Percentiles rank a stretch among this genome's conserved stretches.
These are phyloP conservation scores for Scolecobasidium constrictum DNA, from an alignment of 2,329 filamentous ascomycete species.

Conservation along the genomic window DNA sequence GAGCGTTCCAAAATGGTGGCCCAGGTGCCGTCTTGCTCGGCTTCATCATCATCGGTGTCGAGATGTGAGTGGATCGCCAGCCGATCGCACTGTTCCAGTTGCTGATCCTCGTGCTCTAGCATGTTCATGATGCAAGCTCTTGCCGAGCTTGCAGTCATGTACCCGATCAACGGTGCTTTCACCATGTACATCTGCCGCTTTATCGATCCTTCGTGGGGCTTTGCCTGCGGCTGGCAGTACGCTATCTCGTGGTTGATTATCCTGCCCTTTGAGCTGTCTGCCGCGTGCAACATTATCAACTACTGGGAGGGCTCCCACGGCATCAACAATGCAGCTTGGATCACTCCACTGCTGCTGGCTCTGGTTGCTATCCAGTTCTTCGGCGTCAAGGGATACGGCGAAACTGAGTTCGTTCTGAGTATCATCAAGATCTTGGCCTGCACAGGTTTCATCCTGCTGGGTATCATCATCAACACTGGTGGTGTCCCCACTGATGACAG, in stretches of 20 bases:
- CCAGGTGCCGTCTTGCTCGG: slow-evolving; percentile 17
- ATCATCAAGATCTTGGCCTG: slow-evolving; percentile 48
- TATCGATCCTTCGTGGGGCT: slow-evolving; percentile 34
- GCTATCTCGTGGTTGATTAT: slow-evolving; percentile 21
- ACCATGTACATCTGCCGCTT: slow-evolving; percentile 31
- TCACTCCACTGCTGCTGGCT: slow-evolving; percentile 26
- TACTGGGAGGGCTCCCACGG: slow-evolving; percentile 23
- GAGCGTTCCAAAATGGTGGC: slow-evolving; percentile 13
- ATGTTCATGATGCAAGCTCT: slow-evolving; percentile 27
- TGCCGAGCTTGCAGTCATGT: slow-evolving; percentile 29
- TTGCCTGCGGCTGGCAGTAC: slow-evolving; percentile 25
- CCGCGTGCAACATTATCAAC: slow-evolving; percentile 25
- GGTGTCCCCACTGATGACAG: slow-evolving; percentile 44
- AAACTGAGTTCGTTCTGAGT: slow-evolving; percentile 47
- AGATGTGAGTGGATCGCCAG: no score
- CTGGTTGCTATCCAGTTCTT: slow-evolving; percentile 27
- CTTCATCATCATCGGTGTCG: slow-evolving; percentile 26
- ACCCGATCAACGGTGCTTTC: slow-evolving; percentile 30
- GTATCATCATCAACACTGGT: slow-evolving; percentile 48
- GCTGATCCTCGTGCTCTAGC: no score
- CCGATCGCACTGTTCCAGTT: no score
- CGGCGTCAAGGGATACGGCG: slow-evolving; percentile 29
- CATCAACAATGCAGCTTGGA: slow-evolving; percentile 25
- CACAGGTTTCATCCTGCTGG: slow-evolving; percentile 54
- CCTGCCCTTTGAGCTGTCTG: slow-evolving; percentile 27